phyloP scores from a whole-genome alignment of 2,329 filamentous ascomycete genomes.

The Fusarium nodosum region DNA sequence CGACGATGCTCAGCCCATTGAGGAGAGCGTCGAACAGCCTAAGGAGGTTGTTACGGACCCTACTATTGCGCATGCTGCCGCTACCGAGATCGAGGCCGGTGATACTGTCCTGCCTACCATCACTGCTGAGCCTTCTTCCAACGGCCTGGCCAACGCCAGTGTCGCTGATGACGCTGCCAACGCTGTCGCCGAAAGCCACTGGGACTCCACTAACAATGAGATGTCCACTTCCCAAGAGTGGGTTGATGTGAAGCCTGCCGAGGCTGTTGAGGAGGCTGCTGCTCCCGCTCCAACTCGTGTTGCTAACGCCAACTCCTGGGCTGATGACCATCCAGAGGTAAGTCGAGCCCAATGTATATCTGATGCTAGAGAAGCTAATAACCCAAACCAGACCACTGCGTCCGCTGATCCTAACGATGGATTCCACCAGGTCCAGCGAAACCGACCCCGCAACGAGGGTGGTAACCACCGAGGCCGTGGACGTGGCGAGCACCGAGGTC shows the following conservation, averaged over 20 bases:
- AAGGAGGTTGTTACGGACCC: conserved; percentile 68
- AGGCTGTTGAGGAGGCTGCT: conserved; percentile 79
- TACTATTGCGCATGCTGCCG: conserved; percentile 74
- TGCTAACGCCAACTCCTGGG: conserved; percentile 78
- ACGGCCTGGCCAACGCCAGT: conserved; percentile 63
- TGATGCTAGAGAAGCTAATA: conserved; percentile 22
- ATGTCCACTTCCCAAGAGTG: conserved; percentile 73
- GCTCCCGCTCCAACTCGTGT: conserved; percentile 66
- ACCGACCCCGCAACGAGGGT: conserved; percentile 67
- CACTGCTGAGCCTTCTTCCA: conserved; percentile 56
- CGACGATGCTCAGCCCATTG: conserved; percentile 52
- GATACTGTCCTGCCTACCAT: conserved; percentile 57
- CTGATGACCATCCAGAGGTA: conserved; percentile 79
- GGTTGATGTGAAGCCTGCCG: conserved; percentile 77
- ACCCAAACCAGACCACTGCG: conserved; percentile 51
- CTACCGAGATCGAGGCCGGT: conserved; percentile 74
- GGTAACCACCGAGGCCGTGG: conserved; percentile 60
- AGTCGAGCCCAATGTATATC: conserved; percentile 33
- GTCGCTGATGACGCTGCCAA: conserved; percentile 69
- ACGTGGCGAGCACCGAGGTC: conserved; percentile 65
- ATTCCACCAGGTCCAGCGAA: conserved; percentile 79
- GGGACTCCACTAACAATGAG: conserved; percentile 67
- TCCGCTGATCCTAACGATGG: conserved; percentile 69
- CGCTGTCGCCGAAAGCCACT: conserved; percentile 74
- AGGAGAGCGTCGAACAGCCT: conserved; percentile 52